phyloP scores from a whole-genome alignment of 1,284 basidiomycete genomes.

The Ceratobasidium sp. region DNA sequence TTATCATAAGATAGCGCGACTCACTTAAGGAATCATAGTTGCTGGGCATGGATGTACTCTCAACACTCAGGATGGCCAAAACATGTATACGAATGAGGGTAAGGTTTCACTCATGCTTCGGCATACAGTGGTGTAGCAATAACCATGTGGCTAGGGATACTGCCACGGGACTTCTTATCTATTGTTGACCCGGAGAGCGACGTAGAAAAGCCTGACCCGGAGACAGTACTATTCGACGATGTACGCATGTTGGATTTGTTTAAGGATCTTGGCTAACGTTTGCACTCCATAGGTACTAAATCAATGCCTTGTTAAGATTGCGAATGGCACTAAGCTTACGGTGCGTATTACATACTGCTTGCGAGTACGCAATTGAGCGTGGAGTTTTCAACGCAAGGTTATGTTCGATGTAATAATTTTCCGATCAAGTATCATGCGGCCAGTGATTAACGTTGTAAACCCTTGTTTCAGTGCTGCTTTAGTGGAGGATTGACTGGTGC shows the following conservation, averaged over 20 bases:
- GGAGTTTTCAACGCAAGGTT: background rate
- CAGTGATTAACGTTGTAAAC: background rate
- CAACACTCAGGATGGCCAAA: background rate
- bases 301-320: background rate
- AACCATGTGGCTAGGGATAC: too few species aligned
- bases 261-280: background rate
- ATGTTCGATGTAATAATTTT: constrained; percentile 20
- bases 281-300: constrained; percentile 6
- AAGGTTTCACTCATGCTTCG: too few species aligned
- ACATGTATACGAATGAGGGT: background rate
- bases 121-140: background rate
- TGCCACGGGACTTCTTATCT: constrained; percentile 12
- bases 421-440: background rate
- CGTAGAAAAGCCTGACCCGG: background rate
- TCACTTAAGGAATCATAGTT: background rate
- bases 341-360: background rate
- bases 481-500: constrained; percentile 20
- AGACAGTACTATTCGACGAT: constrained; percentile 14
- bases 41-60: constrained; percentile 24
- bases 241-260: background rate
- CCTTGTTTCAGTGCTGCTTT: constrained; percentile 11
- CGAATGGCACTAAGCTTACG: constrained; percentile 15
- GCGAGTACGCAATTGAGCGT: background rate
- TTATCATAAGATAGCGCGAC: background rate
- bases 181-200: background rate